Conservation (phyloP, 1,284 basidiomycete species). For the Ceratobasidium sp. region DNA sequence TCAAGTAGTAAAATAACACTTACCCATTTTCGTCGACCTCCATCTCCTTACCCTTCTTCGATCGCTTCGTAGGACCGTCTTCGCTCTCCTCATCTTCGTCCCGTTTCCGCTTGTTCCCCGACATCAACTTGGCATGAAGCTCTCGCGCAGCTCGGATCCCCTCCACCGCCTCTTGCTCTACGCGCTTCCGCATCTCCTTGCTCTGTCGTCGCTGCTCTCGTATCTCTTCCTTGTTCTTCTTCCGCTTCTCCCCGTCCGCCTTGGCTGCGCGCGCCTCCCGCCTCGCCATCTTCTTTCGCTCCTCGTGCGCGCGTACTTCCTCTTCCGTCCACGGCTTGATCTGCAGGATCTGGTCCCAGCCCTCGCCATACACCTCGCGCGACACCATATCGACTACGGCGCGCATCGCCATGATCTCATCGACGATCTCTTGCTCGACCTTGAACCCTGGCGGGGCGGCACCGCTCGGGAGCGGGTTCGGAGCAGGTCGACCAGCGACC, state of each 20-base stretch:
- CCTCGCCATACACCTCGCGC: constrained; percentile 45
- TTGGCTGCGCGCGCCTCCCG: constrained; percentile 33
- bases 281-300: constrained; percentile 35
- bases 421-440: constrained; percentile 34
- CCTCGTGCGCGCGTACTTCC: constrained; percentile 43
- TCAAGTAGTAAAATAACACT: not conserved
- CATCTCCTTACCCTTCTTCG: constrained; percentile 14
- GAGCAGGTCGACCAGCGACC: constrained; percentile 40
- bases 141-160: constrained; percentile 37
- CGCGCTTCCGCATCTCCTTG: constrained; percentile 23
- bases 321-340: constrained; percentile 44
- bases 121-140: constrained; percentile 26
- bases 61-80: constrained; percentile 5
- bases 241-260: constrained; percentile 26
- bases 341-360: constrained; percentile 39
- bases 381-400: constrained; percentile 47
- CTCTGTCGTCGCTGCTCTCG: constrained; percentile 41
- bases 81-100: constrained; percentile 35
- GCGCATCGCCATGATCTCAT: constrained; percentile 45
- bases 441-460: constrained; percentile 31
- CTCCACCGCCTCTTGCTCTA: constrained; percentile 42
- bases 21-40: constrained; percentile 31
- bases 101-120: constrained; percentile 44
- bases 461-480: constrained; percentile 34
- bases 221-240: constrained; percentile 23